A percentile compares a stretch with the other conserved stretches of the same genome.
Evolutionary conservation across 2,329 filamentous ascomycete genomes (phyloP).

Genomic region (Cordyceps cicadae): DNA sequence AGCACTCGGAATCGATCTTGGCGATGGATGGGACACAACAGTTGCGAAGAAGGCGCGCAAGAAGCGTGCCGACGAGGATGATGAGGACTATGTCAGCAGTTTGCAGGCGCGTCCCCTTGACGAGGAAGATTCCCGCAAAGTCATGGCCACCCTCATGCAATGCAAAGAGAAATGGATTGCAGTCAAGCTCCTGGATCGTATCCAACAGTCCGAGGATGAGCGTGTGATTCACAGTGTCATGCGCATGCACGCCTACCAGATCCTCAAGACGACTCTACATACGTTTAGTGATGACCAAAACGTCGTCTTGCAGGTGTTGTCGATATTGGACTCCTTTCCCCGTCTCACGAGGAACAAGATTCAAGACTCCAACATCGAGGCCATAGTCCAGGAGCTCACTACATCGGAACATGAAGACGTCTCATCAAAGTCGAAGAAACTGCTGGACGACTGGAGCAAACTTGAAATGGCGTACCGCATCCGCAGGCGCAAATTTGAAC

Average conservation of each 20-base stretch:
- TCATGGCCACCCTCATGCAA: conserved; percentile 94
- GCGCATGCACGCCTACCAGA: conserved; percentile 95
- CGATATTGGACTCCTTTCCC: conserved; percentile 82
- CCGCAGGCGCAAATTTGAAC: conserved; percentile 77
- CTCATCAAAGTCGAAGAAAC: conserved; percentile 56
- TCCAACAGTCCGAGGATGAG: conserved; percentile 80
- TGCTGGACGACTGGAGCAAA: conserved; percentile 81
- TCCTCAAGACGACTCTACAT: conserved; percentile 77
- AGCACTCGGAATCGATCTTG: conserved; percentile 89
- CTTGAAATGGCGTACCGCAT: conserved; percentile 89
- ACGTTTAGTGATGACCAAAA: conserved; percentile 87
- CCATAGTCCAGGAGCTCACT: conserved; percentile 62
- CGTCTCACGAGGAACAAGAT: conserved; percentile 95
- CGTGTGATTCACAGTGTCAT: conserved; percentile 81
- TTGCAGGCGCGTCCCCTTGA: conserved; percentile 71
- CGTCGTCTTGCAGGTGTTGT: conserved; percentile 78
- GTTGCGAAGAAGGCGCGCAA: conserved; percentile 85
- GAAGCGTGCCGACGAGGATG: conserved; percentile 85
- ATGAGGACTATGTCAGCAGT: conserved; percentile 92
- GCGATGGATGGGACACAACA: conserved; percentile 83
- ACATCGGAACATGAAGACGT: conserved; percentile 67
- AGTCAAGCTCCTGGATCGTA: conserved; percentile 83
- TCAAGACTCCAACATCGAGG: conserved; percentile 88
- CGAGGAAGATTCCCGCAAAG: conserved; percentile 78
- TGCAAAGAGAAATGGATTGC: conserved; percentile 99